Percentiles rank a stretch among this genome's conserved stretches.
Evolutionary conservation across 2,329 filamentous ascomycete species (phyloP).

Genomic region (Aspergillus uvarum): DNA sequence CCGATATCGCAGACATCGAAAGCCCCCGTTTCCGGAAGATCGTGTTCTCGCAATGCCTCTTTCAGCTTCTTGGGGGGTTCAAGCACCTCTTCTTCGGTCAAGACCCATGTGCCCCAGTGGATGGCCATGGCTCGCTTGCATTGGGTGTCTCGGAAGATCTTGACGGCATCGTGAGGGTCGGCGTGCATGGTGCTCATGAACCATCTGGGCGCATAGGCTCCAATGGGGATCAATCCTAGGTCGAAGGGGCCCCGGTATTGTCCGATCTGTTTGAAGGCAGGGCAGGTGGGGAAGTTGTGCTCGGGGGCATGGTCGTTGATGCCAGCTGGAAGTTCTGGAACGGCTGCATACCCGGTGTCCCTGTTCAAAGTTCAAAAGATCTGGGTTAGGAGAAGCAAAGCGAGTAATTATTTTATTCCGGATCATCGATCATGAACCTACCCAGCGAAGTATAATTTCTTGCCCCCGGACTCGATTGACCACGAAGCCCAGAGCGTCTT

Average conservation of each 20-base stretch:
- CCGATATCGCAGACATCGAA: constrained; percentile 86
- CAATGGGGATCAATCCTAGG: constrained; percentile 88
- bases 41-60: constrained; percentile 67
- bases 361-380: constrained; percentile 45
- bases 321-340: constrained; percentile 62
- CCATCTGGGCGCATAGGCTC: constrained; percentile 67
- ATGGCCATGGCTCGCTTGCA: constrained; percentile 80
- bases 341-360: constrained; percentile 85
- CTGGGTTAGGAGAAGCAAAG: constrained; percentile 3
- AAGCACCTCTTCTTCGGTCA: constrained; percentile 80
- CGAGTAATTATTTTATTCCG: not conserved
- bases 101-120: constrained; percentile 87
- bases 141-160: constrained; percentile 81
- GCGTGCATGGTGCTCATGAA: constrained; percentile 82
- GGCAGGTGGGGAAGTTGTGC: constrained; percentile 69
- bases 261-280: constrained; percentile 83
- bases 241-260: constrained; percentile 80
- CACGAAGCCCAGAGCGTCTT: constrained; percentile 86
- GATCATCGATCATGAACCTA: constrained; percentile 30
- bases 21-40: constrained; percentile 66
- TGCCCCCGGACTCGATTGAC: constrained; percentile 70
- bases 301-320: constrained; percentile 71
- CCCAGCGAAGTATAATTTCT: constrained; percentile 80
- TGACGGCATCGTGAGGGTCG: constrained; percentile 81
- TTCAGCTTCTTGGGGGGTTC: constrained; percentile 75